Evolutionary conservation across 768 basidiomycete genomes (phyloP), one percentile per base, ranked within the genome.

Genomic region (Nidula microcarpa): DNA sequence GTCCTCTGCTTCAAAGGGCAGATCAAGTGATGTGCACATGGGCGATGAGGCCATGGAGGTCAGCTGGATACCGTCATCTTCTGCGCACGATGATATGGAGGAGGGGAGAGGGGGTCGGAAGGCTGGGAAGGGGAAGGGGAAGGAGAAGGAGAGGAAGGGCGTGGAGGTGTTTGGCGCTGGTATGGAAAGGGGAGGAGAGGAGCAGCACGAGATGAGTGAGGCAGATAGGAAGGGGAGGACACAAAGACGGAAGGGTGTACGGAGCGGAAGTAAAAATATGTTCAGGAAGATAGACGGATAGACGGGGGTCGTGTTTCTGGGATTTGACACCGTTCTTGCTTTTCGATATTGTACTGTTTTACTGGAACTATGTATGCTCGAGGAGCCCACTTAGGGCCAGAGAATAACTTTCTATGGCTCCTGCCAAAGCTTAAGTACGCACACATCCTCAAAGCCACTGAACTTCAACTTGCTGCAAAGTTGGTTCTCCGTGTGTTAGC

Each of bases 251-350:
- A 82, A 83, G 62, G 89, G 85, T 7, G 78, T 88, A 49, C 78
- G 96, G 49, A 97, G 93, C 65, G 96, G 94, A 33, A 93, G 91
- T 67, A 93, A 85, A 74, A 98, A 95, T 68, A 82, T 80, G 1
- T 91, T 93, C 66, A 74, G 84, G 56, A 65, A 65, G 48, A 68
- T 73, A 51, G 23, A 43, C 16, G 17, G 14, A n/a, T 52, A 45
- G 23, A 30, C 11, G 9, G 10, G 2, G 10, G 50, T 41, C 17
- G 16, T 17, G 30, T 43, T 13, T 51, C 10, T 41, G 10, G 13
- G 10, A 37, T 32, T 37, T 14, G 3, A 30, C 11, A 11, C 37
- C 16, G 16, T 16, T 11, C 37, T 41, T 41, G 37, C 11, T 11
- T 41, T 41, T 41, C 16, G 37, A 16, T 16, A 23, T 23, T 4